A percentile compares a stretch with the other conserved stretches of the same genome.
Conservation (phyloP, 176 grass and related monocot genomes). For the Chloris gayana region DNA sequence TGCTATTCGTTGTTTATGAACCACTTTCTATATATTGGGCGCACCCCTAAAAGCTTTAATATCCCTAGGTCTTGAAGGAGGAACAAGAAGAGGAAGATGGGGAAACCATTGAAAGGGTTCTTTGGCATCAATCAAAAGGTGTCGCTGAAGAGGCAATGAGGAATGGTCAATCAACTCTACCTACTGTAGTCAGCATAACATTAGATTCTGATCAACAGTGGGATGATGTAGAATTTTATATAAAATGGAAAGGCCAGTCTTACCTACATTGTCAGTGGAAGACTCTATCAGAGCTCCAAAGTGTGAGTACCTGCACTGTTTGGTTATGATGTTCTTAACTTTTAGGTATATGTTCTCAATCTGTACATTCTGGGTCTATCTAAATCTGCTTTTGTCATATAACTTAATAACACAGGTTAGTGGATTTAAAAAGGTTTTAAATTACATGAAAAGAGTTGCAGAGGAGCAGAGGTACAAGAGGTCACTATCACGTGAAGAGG, state of each 20-base stretch:
- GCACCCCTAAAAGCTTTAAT: slow-evolving; percentile 3
- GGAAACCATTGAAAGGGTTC: slow-evolving; percentile 91
- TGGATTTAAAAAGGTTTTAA: slow-evolving; percentile 97
- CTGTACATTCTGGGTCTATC: background rate
- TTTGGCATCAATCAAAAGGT: slow-evolving; percentile 91
- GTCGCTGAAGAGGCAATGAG: slow-evolving; percentile 73
- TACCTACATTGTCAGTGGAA: slow-evolving; percentile 97
- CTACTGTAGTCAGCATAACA: slow-evolving; percentile 65
- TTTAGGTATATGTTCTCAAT: slow-evolving; percentile 20
- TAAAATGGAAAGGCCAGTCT: slow-evolving; percentile 98
- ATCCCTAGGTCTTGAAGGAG: slow-evolving; percentile 68
- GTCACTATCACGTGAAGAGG: slow-evolving; percentile 93
- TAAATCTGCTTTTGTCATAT: slow-evolving; percentile 21
- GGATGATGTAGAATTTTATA: slow-evolving; percentile 95
- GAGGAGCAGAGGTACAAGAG: slow-evolving; percentile 91
- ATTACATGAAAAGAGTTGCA: slow-evolving; percentile 95
- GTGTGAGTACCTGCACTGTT: slow-evolving; percentile 47
- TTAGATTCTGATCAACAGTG: slow-evolving; percentile 67
- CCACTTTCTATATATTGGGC: slow-evolving; percentile 2
- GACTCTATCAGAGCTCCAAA: slow-evolving; percentile 79
- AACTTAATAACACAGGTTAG: slow-evolving; percentile 75
- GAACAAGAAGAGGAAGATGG: slow-evolving; percentile 81
- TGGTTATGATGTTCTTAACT: slow-evolving; percentile 6
- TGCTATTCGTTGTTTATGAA: background rate
- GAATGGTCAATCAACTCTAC: slow-evolving; percentile 67